phyloP scores from a whole-genome alignment of 192 early-diverging fungal species.

The Pecoramyces ruminantium region DNA sequence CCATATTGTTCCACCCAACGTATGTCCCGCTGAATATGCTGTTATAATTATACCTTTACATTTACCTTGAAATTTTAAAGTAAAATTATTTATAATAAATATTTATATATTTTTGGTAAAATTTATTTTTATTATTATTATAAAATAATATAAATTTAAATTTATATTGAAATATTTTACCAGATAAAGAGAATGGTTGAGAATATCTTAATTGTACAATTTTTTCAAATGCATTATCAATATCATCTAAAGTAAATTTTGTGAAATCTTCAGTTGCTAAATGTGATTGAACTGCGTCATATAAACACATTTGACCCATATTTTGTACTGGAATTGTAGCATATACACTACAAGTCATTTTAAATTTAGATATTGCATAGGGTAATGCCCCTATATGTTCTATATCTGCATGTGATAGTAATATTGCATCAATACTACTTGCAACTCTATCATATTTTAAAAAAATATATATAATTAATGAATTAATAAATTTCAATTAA shows the following conservation, averaged over 20 bases:
- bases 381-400: conserved; percentile 75
- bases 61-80: conserved; percentile 46
- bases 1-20: conserved; percentile 93
- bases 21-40: conserved; percentile 80
- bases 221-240: conserved; percentile 70
- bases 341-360: conserved; percentile 71
- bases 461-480: too few relatives aligned
- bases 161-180: too few relatives aligned
- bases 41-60: conserved; percentile 74
- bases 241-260: conserved; percentile 58
- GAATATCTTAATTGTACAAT: conserved; percentile 69
- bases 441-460: too few relatives aligned
- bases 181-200: conserved; percentile 57
- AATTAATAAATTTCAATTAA: too few relatives aligned
- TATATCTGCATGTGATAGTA: conserved; percentile 77
- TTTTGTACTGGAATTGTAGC: conserved; percentile 81
- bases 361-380: conserved; percentile 57
- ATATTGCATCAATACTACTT: conserved; percentile 70
- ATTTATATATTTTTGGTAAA: too few relatives aligned
- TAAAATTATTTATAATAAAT: background rate
- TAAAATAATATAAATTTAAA: too few relatives aligned
- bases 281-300: conserved; percentile 61
- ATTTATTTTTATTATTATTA: too few relatives aligned
- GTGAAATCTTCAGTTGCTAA: conserved; percentile 49
- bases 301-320: conserved; percentile 71